These are phyloP conservation scores for Aspergillus asperescens DNA, from an alignment of 495 filamentous ascomycete species.

Conservation along the genomic window DNA sequence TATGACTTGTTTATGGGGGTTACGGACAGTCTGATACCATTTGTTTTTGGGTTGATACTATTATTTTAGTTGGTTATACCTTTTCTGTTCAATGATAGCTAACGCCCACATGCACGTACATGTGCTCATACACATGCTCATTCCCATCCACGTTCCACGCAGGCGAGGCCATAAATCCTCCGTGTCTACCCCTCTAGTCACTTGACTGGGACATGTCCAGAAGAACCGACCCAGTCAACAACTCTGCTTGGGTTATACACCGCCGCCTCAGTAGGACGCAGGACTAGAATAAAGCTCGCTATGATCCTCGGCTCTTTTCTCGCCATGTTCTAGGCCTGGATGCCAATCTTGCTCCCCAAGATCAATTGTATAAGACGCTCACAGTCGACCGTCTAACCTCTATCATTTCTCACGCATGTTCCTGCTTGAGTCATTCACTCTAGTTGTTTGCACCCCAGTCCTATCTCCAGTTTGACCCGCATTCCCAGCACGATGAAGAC, in stretches of 20 bases:
- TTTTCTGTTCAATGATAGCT: background rate
- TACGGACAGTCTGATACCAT: conserved; percentile 13
- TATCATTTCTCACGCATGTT: background rate
- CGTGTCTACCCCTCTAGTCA: background rate
- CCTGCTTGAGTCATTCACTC: background rate
- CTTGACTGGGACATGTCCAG: background rate
- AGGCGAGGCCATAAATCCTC: background rate
- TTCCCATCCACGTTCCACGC: background rate
- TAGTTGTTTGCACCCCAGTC: background rate
- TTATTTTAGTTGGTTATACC: background rate
- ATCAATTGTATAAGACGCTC: background rate
- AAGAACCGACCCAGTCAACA: background rate
- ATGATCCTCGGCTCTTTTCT: background rate
- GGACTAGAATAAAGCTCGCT: background rate
- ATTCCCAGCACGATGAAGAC: conserved; percentile 29
- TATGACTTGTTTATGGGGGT: conserved; percentile 8
- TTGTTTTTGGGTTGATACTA: conserved; percentile 2
- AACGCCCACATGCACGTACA: background rate
- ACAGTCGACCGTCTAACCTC: background rate
- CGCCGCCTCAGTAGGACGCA: background rate
- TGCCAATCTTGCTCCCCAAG: background rate
- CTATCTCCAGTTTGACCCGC: background rate
- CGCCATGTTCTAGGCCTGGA: background rate
- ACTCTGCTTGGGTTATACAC: background rate
- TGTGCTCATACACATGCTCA: background rate